Conservation (phyloP, 2,329 filamentous ascomycete genomes). For the Sporothrix globosa region DNA sequence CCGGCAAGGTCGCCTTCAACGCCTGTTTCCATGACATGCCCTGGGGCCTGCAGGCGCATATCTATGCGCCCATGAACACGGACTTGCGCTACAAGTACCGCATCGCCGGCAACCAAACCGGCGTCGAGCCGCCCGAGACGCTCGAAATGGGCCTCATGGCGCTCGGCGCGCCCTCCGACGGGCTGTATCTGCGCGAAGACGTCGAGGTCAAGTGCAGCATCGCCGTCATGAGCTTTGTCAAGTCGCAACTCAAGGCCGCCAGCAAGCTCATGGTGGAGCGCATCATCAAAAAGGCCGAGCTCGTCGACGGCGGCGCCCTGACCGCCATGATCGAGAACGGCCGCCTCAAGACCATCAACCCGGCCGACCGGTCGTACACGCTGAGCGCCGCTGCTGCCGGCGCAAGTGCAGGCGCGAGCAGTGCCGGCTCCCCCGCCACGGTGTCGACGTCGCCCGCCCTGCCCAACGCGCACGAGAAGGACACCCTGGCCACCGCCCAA, state of each 20-base stretch:
- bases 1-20: constrained; percentile 68
- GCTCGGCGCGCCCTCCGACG: constrained; percentile 64
- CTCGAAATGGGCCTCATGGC: constrained; percentile 63
- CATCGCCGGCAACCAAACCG: constrained; percentile 69
- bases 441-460: constrained; percentile 35
- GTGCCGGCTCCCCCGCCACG: constrained; percentile 34
- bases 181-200: constrained; percentile 69
- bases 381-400: constrained; percentile 1
- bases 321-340: constrained; percentile 70
- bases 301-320: constrained; percentile 67
- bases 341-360: constrained; percentile 62
- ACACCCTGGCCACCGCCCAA: not conserved
- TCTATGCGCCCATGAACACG: constrained; percentile 68
- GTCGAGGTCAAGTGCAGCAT: constrained; percentile 73
- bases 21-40: constrained; percentile 74
- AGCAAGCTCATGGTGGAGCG: constrained; percentile 69
- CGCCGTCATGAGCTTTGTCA: constrained; percentile 66
- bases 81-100: constrained; percentile 70
- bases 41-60: constrained; percentile 72
- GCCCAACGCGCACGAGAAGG: not conserved
- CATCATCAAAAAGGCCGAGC: constrained; percentile 71
- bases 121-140: constrained; percentile 62
- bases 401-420: not conserved
- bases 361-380: constrained; percentile 52
- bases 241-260: constrained; percentile 66